Percentiles rank a stretch among this genome's conserved stretches.
Conservation (phyloP, 2,329 filamentous ascomycete species). For the Penicillium sp. region DNA sequence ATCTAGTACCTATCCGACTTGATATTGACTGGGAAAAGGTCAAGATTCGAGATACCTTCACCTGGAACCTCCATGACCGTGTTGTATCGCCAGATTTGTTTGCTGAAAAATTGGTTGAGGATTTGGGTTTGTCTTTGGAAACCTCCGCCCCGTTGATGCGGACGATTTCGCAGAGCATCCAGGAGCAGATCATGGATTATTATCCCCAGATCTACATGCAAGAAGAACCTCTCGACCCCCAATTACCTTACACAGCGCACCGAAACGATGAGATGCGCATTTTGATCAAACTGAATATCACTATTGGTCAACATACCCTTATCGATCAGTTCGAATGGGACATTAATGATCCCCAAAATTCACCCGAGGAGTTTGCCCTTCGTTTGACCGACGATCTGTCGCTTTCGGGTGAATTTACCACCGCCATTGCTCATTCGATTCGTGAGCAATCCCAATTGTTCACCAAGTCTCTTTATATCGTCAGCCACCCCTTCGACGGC, state of each 20-base stretch:
- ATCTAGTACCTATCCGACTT: constrained; percentile 85
- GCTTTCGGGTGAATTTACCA: constrained; percentile 92
- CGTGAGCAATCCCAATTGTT: constrained; percentile 95
- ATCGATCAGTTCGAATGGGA: constrained; percentile 99
- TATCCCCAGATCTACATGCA: constrained; percentile 89
- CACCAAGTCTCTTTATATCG: constrained; percentile 87
- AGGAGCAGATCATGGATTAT: constrained; percentile 89
- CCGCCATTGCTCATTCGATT: constrained; percentile 96
- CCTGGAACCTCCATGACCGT: constrained; percentile 95
- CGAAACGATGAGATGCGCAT: constrained; percentile 99
- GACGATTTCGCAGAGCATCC: constrained; percentile 71
- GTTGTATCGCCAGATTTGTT: constrained; percentile 79
- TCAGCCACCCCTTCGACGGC: constrained; percentile 93
- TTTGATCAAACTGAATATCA: constrained; percentile 93
- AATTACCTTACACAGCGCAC: constrained; percentile 88
- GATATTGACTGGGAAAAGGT: constrained; percentile 97
- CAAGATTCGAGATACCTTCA: constrained; percentile 94
- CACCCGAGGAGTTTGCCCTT: constrained; percentile 88
- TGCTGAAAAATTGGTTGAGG: constrained; percentile 86
- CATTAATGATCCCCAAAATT: constrained; percentile 92
- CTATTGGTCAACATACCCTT: constrained; percentile 89
- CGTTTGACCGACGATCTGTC: constrained; percentile 89
- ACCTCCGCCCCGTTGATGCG: constrained; percentile 59
- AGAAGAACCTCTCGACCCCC: constrained; percentile 86
- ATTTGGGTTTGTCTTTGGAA: constrained; percentile 75